These are phyloP conservation scores for Geranium brycei DNA, from an alignment of 345 rosid species.

Conservation along the genomic window DNA sequence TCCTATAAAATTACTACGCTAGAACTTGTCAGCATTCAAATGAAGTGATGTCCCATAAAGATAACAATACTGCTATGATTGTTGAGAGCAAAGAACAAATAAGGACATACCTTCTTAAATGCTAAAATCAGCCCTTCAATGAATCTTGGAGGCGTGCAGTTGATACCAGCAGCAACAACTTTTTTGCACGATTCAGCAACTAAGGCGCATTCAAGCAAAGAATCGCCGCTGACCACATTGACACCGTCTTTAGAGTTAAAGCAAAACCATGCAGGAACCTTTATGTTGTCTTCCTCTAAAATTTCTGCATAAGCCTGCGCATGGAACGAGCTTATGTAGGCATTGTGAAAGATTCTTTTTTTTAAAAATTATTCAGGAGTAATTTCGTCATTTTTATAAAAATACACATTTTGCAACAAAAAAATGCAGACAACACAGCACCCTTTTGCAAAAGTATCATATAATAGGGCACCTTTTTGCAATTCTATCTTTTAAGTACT, in stretches of 20 bases:
- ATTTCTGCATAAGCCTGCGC: slow-evolving; percentile 70
- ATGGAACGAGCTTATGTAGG: not conserved
- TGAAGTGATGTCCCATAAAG: not conserved
- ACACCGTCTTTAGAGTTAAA: slow-evolving; percentile 61
- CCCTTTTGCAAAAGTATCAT: too few relatives aligned
- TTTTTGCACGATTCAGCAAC: slow-evolving; percentile 60
- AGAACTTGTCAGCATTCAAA: not conserved
- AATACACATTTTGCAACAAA: too few relatives aligned
- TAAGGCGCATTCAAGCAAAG: slow-evolving; percentile 49
- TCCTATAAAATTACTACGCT: too few relatives aligned
- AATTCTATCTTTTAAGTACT: too few relatives aligned
- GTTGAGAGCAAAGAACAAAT: not conserved
- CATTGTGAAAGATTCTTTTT: not conserved
- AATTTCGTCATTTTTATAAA: too few relatives aligned
- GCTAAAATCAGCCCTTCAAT: slow-evolving; percentile 48
- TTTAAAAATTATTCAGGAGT: too few relatives aligned
- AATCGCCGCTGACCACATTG: slow-evolving; percentile 63
- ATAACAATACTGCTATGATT: not conserved
- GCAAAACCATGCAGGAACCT: slow-evolving; percentile 76
- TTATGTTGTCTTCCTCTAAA: slow-evolving; percentile 54
- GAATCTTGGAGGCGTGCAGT: slow-evolving; percentile 70
- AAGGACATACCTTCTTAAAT: slow-evolving; percentile 30
- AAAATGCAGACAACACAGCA: too few relatives aligned
- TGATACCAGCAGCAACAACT: slow-evolving; percentile 68
- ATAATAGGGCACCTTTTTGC: too few relatives aligned